Conservation (phyloP, 2,329 filamentous ascomycete genomes). For the Cercospora sp. region DNA sequence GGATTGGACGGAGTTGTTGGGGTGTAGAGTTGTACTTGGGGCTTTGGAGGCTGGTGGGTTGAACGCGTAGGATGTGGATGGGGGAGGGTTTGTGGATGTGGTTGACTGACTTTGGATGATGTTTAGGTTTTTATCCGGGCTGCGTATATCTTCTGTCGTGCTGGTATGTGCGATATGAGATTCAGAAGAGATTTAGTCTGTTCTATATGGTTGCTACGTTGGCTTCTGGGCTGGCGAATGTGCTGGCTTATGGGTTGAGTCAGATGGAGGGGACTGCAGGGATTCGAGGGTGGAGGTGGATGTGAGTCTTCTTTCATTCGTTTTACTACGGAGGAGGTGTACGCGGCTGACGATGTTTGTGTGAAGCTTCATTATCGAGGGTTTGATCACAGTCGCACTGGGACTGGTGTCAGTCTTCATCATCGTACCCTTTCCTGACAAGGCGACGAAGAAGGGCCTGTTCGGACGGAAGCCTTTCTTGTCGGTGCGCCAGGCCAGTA, state of each 20-base stretch:
- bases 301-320: not conserved
- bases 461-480: not conserved
- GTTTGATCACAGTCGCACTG: not conserved
- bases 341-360: not conserved
- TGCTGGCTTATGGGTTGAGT: constrained; percentile 17
- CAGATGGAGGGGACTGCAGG: not conserved
- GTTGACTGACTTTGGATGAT: too few relatives aligned
- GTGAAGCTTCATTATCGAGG: not conserved
- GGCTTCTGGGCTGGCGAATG: constrained; percentile 20
- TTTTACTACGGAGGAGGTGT: not conserved
- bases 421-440: not conserved
- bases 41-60: not conserved
- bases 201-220: constrained; percentile 17
- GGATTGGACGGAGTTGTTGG: constrained; percentile 4
- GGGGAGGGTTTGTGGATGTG: too few relatives aligned
- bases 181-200: constrained; percentile 20
- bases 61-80: too few relatives aligned
- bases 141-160: constrained; percentile 3
- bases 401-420: not conserved
- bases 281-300: not conserved
- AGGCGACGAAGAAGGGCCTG: not conserved
- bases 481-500: not conserved
- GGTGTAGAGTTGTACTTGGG: not conserved
- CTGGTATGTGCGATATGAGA: constrained; percentile 23
- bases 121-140: not conserved